Evolutionary conservation across 1,139 yeast species (phyloP).

Genomic region (Geotrichum australiense): DNA sequence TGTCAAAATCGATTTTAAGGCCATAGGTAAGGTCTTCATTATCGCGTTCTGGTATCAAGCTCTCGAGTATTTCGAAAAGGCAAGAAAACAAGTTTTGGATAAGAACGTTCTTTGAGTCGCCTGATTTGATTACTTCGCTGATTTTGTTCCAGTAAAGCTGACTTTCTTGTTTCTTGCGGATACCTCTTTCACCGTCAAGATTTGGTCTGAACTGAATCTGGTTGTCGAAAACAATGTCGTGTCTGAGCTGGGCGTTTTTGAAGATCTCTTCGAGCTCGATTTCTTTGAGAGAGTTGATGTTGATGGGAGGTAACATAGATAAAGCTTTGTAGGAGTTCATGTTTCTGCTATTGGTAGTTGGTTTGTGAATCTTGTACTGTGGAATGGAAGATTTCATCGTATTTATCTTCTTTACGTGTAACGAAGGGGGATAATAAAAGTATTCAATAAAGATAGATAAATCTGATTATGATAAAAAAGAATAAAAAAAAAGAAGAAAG

Average conservation of each 20-base stretch:
- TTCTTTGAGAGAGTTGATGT: constrained; percentile 73
- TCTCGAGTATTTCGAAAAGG: constrained; percentile 64
- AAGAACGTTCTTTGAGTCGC: constrained; percentile 14
- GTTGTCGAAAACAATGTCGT: constrained; percentile 88
- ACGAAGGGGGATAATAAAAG: constrained; percentile 4
- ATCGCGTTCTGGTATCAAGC: constrained; percentile 51
- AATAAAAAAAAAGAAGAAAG: not conserved
- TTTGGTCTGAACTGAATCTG: constrained; percentile 88
- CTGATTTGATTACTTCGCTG: constrained; percentile 46
- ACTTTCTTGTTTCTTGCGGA: constrained; percentile 64
- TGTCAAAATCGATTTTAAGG: constrained; percentile 47
- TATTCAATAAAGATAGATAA: not conserved
- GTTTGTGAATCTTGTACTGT: constrained; percentile 1
- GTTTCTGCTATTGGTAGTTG: not conserved
- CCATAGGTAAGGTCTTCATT: constrained; percentile 1
- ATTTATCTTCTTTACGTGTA: constrained; percentile 4
- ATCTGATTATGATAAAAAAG: not conserved
- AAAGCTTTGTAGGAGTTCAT: not conserved
- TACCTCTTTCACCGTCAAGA: constrained; percentile 84
- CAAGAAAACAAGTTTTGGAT: constrained; percentile 51
- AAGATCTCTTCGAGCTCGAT: constrained; percentile 84
- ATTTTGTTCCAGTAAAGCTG: constrained; percentile 82
- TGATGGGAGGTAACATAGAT: constrained; percentile 61
- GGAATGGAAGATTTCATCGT: constrained; percentile 9
- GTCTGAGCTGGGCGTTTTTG: constrained; percentile 87